These are phyloP conservation scores for Pseudovirgaria hyperparasitica DNA, from an alignment of 2,329 filamentous ascomycete genomes.

Conservation along the genomic window DNA sequence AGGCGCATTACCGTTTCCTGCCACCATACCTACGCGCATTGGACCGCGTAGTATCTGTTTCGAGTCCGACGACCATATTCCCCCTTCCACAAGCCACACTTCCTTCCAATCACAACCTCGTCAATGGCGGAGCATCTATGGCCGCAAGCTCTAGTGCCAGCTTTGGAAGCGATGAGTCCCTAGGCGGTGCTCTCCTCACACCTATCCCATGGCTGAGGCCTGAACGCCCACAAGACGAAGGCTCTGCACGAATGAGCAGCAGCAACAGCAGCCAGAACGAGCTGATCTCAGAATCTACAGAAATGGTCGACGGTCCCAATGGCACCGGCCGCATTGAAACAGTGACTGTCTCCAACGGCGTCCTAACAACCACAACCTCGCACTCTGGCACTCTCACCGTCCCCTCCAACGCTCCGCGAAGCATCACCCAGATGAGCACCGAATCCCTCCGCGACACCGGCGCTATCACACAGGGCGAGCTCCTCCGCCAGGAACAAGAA, in stretches of 20 bases:
- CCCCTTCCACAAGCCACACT: conserved; percentile 59
- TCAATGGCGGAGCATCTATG: conserved; percentile 50
- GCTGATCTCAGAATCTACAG: conserved; percentile 59
- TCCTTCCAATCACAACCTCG: conserved; percentile 33
- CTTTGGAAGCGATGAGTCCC: conserved; percentile 72
- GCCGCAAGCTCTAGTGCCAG: conserved; percentile 22
- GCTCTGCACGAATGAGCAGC: conserved; percentile 8
- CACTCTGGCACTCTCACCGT: conserved; percentile 4
- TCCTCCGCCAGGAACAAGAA: conserved; percentile 75
- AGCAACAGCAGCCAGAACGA: conserved; percentile 40
- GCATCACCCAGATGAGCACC: conserved; percentile 16
- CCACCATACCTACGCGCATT: conserved; percentile 81
- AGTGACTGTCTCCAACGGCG: conserved; percentile 64
- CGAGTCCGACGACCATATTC: conserved; percentile 67
- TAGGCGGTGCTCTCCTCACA: conserved; percentile 82
- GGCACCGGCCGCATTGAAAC: conserved; percentile 70
- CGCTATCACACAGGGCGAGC: conserved; percentile 69
- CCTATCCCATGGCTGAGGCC: conserved; percentile 76
- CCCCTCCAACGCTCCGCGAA: conserved; percentile 2
- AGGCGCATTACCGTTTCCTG: conserved; percentile 66
- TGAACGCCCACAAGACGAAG: conserved; percentile 14
- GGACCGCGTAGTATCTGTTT: conserved; percentile 82
- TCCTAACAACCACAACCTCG: conserved; percentile 23
- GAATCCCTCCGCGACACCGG: conserved; percentile 25
- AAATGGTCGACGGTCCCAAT: conserved; percentile 71